Conservation (phyloP, 345 rosid genomes). For the Gossypium anomalum region DNA sequence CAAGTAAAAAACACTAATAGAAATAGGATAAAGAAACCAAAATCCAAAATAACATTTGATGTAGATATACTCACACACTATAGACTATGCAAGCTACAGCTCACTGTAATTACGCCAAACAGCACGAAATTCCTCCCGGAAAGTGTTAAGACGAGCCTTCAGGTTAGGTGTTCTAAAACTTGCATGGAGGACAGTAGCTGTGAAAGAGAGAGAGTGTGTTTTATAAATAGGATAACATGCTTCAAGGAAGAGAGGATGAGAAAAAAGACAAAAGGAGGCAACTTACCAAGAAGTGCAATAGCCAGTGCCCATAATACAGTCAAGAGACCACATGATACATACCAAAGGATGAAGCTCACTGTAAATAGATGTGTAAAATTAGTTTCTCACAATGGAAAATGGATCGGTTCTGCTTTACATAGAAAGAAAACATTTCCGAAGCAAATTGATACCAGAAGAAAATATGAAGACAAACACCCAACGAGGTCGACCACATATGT, state of each 20-base stretch:
- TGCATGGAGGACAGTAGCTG: slow-evolving; percentile 87
- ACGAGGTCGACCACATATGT: slow-evolving; percentile 86
- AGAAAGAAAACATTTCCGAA: not conserved
- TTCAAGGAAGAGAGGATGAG: slow-evolving; percentile 1
- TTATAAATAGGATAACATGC: slow-evolving; percentile 9
- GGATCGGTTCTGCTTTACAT: not conserved
- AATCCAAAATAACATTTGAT: slow-evolving; percentile 2
- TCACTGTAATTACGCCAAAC: slow-evolving; percentile 99
- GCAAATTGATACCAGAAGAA: slow-evolving; percentile 49
- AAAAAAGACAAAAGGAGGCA: not conserved
- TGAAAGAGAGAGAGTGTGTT: slow-evolving; percentile 9
- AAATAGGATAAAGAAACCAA: not conserved
- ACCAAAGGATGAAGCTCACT: slow-evolving; percentile 82
- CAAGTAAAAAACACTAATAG: not conserved
- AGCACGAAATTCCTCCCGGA: slow-evolving; percentile 91
- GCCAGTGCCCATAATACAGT: slow-evolving; percentile 76
- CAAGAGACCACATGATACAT: slow-evolving; percentile 73
- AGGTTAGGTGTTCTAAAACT: slow-evolving; percentile 91
- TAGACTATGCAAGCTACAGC: slow-evolving; percentile 42
- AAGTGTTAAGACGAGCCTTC: slow-evolving; percentile 92
- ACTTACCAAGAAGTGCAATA: slow-evolving; percentile 74
- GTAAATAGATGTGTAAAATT: slow-evolving; percentile 14
- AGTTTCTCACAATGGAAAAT: not conserved
- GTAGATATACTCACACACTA: slow-evolving; percentile 24
- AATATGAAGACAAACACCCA: slow-evolving; percentile 77